A percentile compares a stretch with the other conserved stretches of the same genome.
Evolutionary conservation across 1,284 basidiomycete genomes (phyloP).

Genomic region (Trametes pubescens): DNA sequence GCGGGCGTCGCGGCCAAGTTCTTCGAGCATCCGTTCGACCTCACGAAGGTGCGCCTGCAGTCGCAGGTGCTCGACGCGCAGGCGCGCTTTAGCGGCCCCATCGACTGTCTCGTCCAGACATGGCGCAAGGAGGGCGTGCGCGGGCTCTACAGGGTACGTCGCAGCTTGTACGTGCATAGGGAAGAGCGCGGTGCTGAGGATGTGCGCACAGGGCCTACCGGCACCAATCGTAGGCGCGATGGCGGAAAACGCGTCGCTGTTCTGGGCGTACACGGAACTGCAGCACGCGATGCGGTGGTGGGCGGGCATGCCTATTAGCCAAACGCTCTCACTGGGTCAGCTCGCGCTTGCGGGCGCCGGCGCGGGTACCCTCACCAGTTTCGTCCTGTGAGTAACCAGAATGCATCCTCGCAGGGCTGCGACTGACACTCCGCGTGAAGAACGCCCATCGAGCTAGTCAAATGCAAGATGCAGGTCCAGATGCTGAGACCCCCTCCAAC

Average conservation of each 20-base stretch:
- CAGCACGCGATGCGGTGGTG: constrained; percentile 70
- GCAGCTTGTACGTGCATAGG: not conserved
- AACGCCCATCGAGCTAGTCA: constrained; percentile 91
- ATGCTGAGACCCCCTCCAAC: constrained; percentile 62
- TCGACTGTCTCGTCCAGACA: constrained; percentile 85
- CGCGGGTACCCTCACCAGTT: constrained; percentile 84
- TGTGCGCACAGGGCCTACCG: constrained; percentile 73
- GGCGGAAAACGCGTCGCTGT: constrained; percentile 88
- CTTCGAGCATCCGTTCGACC: constrained; percentile 88
- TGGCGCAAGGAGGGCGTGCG: constrained; percentile 79
- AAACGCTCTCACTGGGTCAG: constrained; percentile 65
- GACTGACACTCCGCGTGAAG: constrained; percentile 46
- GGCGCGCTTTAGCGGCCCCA: constrained; percentile 77
- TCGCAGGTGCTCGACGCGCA: constrained; percentile 81
- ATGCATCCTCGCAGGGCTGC: not conserved
- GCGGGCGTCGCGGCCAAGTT: constrained; percentile 87
- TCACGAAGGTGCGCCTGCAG: constrained; percentile 86
- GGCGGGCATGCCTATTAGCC: constrained; percentile 44
- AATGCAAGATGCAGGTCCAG: constrained; percentile 97
- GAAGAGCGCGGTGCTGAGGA: constrained; percentile 8
- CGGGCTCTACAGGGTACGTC: constrained; percentile 82
- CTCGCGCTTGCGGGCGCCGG: constrained; percentile 81
- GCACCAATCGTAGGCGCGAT: constrained; percentile 92
- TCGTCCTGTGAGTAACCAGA: constrained; percentile 70
- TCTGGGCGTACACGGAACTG: constrained; percentile 87